phyloP scores from a whole-genome alignment of 192 early-diverging fungal genomes.

The Podila epicladia region DNA sequence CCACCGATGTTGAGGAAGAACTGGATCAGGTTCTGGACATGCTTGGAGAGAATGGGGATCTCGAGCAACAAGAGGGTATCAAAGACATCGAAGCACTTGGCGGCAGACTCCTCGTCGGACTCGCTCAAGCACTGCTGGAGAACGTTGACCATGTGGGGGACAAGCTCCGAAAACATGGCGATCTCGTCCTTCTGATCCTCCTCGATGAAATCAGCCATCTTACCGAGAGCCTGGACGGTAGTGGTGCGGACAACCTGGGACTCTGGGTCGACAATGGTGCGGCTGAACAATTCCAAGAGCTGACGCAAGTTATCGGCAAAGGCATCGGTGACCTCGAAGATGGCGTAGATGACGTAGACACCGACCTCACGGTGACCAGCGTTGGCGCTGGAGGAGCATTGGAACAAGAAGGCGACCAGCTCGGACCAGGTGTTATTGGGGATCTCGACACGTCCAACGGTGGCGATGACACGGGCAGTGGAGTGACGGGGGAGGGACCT shows the following conservation, averaged over 20 bases:
- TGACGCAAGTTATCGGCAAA: slow-evolving; percentile 69
- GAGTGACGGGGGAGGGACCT: slow-evolving; percentile 80
- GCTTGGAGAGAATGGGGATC: slow-evolving; percentile 80
- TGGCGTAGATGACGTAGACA: slow-evolving; percentile 83
- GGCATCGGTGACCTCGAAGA: slow-evolving; percentile 87
- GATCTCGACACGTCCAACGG: slow-evolving; percentile 84
- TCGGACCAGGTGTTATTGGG: slow-evolving; percentile 82
- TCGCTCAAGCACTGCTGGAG: slow-evolving; percentile 80
- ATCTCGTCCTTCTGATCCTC: slow-evolving; percentile 73
- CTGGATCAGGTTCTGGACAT: slow-evolving; percentile 82
- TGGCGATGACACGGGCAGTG: slow-evolving; percentile 89
- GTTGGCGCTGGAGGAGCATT: slow-evolving; percentile 78
- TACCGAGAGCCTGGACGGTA: slow-evolving; percentile 82
- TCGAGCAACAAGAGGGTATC: slow-evolving; percentile 85
- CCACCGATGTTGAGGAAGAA: slow-evolving; percentile 80
- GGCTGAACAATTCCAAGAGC: slow-evolving; percentile 79
- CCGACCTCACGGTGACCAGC: slow-evolving; percentile 87
- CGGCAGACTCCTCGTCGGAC: slow-evolving; percentile 79
- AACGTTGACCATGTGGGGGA: slow-evolving; percentile 89
- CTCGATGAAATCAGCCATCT: slow-evolving; percentile 86
- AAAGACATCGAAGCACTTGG: slow-evolving; percentile 89
- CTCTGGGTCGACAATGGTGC: slow-evolving; percentile 84
- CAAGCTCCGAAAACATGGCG: slow-evolving; percentile 76
- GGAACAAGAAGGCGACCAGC: slow-evolving; percentile 81
- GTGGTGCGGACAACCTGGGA: slow-evolving; percentile 83